These are phyloP conservation scores for Daldinia sp. DNA, from an alignment of 2,329 filamentous ascomycete species.

Conservation along the genomic window DNA sequence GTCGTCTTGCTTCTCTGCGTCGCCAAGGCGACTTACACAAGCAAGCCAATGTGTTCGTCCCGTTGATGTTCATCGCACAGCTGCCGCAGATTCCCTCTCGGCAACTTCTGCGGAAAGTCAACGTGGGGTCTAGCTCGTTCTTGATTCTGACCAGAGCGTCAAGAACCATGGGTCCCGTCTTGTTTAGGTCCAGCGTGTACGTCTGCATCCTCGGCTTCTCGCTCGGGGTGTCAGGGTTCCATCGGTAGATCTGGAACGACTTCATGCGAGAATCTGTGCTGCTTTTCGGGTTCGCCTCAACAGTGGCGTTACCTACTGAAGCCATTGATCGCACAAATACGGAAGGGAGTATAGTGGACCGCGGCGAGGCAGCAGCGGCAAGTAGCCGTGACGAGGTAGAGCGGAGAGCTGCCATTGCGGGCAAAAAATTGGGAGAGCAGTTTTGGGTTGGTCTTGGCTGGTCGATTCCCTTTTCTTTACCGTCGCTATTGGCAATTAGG, in stretches of 20 bases:
- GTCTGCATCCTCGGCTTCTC: constrained; percentile 96
- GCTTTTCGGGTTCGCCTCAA: constrained; percentile 70
- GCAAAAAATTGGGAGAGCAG: constrained; percentile 35
- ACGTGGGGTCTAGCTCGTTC: constrained; percentile 96
- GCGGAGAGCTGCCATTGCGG: constrained; percentile 72
- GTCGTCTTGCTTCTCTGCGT: not conserved
- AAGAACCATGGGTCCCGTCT: constrained; percentile 98
- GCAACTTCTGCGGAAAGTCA: constrained; percentile 96
- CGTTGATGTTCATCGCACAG: constrained; percentile 99
- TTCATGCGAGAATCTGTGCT: constrained; percentile 75
- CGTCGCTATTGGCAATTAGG: constrained; percentile 14
- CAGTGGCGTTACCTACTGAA: constrained; percentile 69
- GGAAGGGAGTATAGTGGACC: constrained; percentile 53
- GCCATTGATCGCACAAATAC: constrained; percentile 66
- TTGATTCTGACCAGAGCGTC: constrained; percentile 98
- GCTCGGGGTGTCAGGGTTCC: constrained; percentile 93
- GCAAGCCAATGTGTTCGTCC: constrained; percentile 96
- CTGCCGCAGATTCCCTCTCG: constrained; percentile 98
- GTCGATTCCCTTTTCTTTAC: constrained; percentile 18
- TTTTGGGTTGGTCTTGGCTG: constrained; percentile 6
- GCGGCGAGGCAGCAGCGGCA: constrained; percentile 60
- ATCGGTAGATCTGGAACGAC: constrained; percentile 98
- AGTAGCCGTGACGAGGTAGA: constrained; percentile 66
- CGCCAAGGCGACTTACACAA: constrained; percentile 76
- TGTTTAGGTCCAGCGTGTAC: constrained; percentile 96